Evolutionary conservation across 331 rosid species (phyloP).

Genomic region (Pyracantha coccinea): DNA sequence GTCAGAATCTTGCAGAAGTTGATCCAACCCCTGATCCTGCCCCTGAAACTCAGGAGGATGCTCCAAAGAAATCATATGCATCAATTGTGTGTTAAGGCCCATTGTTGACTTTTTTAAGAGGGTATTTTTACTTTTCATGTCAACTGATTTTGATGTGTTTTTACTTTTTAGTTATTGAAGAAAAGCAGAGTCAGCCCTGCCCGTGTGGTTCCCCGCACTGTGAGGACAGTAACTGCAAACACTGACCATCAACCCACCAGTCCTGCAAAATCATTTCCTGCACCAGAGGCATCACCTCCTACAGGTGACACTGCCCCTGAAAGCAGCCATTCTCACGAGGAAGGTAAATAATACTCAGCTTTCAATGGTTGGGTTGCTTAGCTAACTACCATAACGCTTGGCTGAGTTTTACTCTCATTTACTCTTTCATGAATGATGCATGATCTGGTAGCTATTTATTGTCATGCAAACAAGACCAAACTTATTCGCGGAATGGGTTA

Average conservation of each 20-base stretch:
- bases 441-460: not conserved
- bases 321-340: slow-evolving; percentile 62
- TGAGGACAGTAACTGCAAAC: slow-evolving; percentile 43
- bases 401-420: not conserved
- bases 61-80: slow-evolving; percentile 74
- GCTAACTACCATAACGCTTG: not conserved
- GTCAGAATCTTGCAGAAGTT: slow-evolving; percentile 30
- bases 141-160: slow-evolving; percentile 11
- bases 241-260: slow-evolving; percentile 33
- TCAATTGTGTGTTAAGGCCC: slow-evolving; percentile 58
- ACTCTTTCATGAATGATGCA: not conserved
- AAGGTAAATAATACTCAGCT: slow-evolving; percentile 39
- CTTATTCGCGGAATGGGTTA: no score
- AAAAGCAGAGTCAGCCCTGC: slow-evolving; percentile 48
- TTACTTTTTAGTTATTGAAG: slow-evolving; percentile 14
- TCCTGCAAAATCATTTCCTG: slow-evolving; percentile 40
- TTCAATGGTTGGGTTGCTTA: not conserved
- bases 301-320: slow-evolving; percentile 51
- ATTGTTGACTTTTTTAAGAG: slow-evolving; percentile 1
- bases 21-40: slow-evolving; percentile 48
- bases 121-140: not conserved
- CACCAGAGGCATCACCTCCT: slow-evolving; percentile 44
- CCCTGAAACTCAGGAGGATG: slow-evolving; percentile 62
- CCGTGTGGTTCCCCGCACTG: slow-evolving; percentile 38
- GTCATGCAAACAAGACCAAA: no score